Evolutionary conservation across 768 basidiomycete species (phyloP).

Genomic region (Fibroporia radiculosa): DNA sequence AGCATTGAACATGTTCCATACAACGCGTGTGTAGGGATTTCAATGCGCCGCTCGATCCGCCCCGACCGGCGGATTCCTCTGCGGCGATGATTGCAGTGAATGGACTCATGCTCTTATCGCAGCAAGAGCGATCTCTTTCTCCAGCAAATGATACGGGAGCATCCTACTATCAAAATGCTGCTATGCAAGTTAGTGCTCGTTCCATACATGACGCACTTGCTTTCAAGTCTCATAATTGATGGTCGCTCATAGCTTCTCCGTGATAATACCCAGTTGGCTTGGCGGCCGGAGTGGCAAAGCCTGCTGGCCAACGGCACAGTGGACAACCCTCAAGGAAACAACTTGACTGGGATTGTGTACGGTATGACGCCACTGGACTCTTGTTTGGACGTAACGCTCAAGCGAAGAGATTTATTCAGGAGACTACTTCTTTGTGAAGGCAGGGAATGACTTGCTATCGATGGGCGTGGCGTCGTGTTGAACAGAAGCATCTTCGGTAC

Average conservation of each 20-base stretch:
- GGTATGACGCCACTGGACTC: conserved; percentile 21
- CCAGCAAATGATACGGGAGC: conserved; percentile 23
- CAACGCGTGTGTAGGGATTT: conserved; percentile 47
- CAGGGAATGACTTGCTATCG: conserved; percentile 43
- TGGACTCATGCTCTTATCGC: conserved; percentile 50
- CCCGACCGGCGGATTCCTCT: conserved; percentile 60
- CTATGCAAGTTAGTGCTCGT: conserved; percentile 33
- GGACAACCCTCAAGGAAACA: conserved; percentile 44
- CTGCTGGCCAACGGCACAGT: conserved; percentile 61
- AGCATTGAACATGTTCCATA: background rate
- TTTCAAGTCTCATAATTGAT: background rate
- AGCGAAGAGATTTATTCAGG: no score
- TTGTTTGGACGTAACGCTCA: no score
- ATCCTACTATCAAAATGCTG: conserved; percentile 37
- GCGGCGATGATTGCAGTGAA: conserved; percentile 58
- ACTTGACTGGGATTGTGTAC: conserved; percentile 54
- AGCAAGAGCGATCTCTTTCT: conserved; percentile 28
- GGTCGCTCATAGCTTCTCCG: conserved; percentile 32
- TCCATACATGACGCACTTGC: background rate
- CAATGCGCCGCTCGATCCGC: conserved; percentile 52
- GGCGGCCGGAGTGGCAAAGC: conserved; percentile 56
- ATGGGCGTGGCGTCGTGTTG: conserved; percentile 37
- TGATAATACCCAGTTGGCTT: conserved; percentile 43
- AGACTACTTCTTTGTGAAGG: conserved; percentile 56
- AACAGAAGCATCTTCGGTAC: no score